Evolutionary conservation across 768 basidiomycete genomes (phyloP).

Genomic region (Obba rivulosa): DNA sequence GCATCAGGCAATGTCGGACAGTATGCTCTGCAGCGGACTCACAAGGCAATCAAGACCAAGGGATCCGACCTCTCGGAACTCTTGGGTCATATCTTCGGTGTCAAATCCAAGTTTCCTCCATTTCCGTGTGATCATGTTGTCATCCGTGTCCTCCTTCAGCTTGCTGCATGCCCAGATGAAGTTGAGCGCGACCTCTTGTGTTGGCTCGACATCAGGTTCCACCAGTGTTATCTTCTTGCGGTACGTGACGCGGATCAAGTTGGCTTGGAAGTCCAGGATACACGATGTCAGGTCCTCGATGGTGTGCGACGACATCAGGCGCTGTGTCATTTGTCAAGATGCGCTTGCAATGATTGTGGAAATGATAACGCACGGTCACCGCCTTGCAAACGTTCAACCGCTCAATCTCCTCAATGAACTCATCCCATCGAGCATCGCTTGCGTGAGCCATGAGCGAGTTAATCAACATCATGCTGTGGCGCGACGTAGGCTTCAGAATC

Average conservation of each 20-base stretch:
- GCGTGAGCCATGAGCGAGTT: conserved; percentile 80
- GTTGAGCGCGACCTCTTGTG: conserved; percentile 51
- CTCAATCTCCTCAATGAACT: conserved; percentile 72
- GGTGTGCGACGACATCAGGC: conserved; percentile 77
- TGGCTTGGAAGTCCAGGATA: conserved; percentile 85
- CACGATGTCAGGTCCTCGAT: conserved; percentile 79
- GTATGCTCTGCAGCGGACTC: conserved; percentile 16
- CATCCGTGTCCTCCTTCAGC: conserved; percentile 47
- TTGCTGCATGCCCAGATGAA: conserved; percentile 66
- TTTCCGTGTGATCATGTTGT: conserved; percentile 42
- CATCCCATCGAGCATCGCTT: conserved; percentile 73
- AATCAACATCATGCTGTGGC: conserved; percentile 76
- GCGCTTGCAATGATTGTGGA: conserved; percentile 4
- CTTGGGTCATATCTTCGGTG: conserved; percentile 65
- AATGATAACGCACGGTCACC: conserved; percentile 57
- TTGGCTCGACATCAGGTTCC: conserved; percentile 57
- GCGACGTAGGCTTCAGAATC: neutral
- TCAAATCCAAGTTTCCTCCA: conserved; percentile 80
- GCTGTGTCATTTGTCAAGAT: conserved; percentile 38
- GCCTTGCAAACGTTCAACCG: conserved; percentile 74
- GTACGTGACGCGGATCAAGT: conserved; percentile 72
- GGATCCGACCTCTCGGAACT: conserved; percentile 75
- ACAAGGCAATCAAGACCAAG: conserved; percentile 82
- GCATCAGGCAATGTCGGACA: neutral
- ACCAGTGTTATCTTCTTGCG: conserved; percentile 78